Evolutionary conservation across 2,329 filamentous ascomycete species (phyloP).

Genomic region (Penicillium paneum): DNA sequence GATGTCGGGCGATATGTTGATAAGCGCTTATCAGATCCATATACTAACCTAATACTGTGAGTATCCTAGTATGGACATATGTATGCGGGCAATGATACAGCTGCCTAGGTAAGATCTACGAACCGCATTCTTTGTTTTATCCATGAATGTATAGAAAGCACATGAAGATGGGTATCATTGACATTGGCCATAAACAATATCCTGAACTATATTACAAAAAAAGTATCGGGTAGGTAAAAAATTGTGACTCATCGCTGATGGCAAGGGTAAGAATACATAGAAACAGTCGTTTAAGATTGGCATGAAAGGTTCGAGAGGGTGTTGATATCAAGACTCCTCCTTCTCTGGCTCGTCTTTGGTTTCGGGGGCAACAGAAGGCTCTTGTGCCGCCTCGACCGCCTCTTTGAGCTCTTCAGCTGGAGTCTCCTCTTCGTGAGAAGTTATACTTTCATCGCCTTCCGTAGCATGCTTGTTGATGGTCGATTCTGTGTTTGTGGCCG

Average conservation of each 20-base stretch:
- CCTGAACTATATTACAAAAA: constrained; percentile 25
- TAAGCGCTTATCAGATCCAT: constrained; percentile 5
- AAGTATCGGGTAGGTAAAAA: constrained; percentile 3
- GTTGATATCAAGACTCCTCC: constrained; percentile 7
- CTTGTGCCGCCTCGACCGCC: neutral
- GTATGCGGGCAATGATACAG: neutral
- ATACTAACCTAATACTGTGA: too few relatives aligned
- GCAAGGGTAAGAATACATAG: neutral
- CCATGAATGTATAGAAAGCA: neutral
- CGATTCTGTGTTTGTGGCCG: constrained; percentile 7
- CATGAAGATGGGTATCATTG: constrained; percentile 26
- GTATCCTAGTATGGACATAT: neutral
- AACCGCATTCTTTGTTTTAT: neutral
- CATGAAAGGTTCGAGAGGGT: neutral
- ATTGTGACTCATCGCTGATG: neutral
- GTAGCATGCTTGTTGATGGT: constrained; percentile 4
- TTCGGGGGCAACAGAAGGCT: neutral
- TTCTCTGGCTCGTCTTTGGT: constrained; percentile 12
- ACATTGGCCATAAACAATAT: constrained; percentile 24
- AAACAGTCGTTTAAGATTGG: constrained; percentile 8
- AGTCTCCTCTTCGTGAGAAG: constrained; percentile 5
- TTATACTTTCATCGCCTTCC: constrained; percentile 5
- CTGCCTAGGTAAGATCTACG: neutral
- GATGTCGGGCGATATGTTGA: constrained; percentile 1
- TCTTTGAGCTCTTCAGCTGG: constrained; percentile 9